These are phyloP conservation scores for Chlorencoelia australis DNA, from an alignment of 2,329 filamentous ascomycete genomes.

Conservation along the genomic window DNA sequence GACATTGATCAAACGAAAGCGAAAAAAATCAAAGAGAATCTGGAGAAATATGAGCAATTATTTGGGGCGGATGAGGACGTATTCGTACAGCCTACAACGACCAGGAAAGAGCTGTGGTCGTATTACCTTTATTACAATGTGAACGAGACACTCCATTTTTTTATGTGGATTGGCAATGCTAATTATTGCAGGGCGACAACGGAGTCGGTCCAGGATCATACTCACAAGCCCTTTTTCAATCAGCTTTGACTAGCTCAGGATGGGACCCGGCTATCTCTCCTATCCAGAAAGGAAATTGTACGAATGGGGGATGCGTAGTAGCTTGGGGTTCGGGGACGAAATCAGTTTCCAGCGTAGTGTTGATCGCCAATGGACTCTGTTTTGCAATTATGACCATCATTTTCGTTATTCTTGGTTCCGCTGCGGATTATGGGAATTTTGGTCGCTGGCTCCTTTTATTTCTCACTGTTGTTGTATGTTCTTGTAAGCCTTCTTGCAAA, in stretches of 20 bases:
- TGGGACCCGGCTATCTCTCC: slow-evolving; percentile 29
- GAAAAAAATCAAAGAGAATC: slow-evolving; percentile 15
- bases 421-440: slow-evolving; percentile 34
- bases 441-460: slow-evolving; percentile 31
- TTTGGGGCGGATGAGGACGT: slow-evolving; percentile 30
- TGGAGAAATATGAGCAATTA: slow-evolving; percentile 27
- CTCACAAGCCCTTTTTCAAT: slow-evolving; percentile 33
- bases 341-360: slow-evolving; percentile 30
- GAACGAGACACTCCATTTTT: background rate
- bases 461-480: slow-evolving; percentile 27
- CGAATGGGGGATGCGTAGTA: slow-evolving; percentile 28
- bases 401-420: slow-evolving; percentile 33
- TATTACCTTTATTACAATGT: slow-evolving; percentile 36
- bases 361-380: slow-evolving; percentile 34
- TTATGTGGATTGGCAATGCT: background rate
- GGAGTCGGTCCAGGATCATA: slow-evolving; percentile 33
- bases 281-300: slow-evolving; percentile 17
- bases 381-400: slow-evolving; percentile 34
- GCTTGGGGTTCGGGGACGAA: slow-evolving; percentile 30
- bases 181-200: slow-evolving; percentile 27
- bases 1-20: slow-evolving; percentile 8
- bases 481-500: background rate
- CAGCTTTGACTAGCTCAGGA: slow-evolving; percentile 29
- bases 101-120: slow-evolving; percentile 32
- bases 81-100: slow-evolving; percentile 31